Evolutionary conservation across 2,329 filamentous ascomycete species (phyloP).

Genomic region (Trichoderma endophyticum): DNA sequence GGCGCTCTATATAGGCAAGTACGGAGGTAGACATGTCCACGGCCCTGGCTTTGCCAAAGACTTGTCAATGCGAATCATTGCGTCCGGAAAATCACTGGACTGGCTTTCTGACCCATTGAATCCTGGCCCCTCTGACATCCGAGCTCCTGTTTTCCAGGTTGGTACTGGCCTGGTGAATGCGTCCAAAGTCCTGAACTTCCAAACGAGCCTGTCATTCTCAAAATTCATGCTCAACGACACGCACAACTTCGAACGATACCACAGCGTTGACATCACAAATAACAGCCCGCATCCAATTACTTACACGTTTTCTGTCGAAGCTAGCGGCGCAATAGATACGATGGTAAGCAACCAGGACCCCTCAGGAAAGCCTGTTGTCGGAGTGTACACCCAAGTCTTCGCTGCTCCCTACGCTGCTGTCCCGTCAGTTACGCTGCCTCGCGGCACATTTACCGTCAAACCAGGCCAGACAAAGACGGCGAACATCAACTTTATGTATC

Average conservation of each 20-base stretch:
- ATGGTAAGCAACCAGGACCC: neutral
- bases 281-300: neutral
- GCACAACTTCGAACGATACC: neutral
- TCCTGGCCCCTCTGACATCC: neutral
- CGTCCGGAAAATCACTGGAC: neutral
- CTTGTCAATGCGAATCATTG: neutral
- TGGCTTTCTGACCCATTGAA: neutral
- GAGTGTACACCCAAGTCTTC: neutral
- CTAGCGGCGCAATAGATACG: neutral
- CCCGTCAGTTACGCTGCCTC: neutral
- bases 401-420: neutral
- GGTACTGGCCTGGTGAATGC: neutral
- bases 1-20: neutral
- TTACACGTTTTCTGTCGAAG: neutral
- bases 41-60: neutral
- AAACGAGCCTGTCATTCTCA: neutral
- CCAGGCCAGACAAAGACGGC: neutral
- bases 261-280: neutral
- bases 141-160: neutral
- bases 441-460: neutral
- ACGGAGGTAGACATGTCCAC: neutral
- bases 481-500: neutral
- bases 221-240: neutral
- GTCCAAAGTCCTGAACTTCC: neutral
- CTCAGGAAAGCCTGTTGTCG: neutral